phyloP scores from a whole-genome alignment of 2,329 filamentous ascomycete species.

The Fusarium haematococcum region DNA sequence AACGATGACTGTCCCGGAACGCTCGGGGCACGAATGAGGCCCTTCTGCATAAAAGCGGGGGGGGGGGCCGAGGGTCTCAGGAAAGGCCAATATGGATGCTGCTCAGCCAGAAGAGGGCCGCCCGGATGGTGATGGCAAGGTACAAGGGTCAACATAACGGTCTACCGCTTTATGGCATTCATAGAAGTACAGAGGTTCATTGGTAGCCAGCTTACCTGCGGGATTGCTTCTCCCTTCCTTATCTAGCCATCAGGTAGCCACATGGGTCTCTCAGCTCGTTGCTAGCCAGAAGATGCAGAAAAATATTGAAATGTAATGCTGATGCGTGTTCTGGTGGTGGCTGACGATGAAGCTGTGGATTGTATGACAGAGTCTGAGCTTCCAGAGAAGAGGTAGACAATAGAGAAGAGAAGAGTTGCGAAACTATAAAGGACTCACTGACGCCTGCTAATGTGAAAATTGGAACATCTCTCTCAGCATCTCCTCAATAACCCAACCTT shows the following conservation, averaged over 20 bases:
- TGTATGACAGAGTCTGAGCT: background rate
- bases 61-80: background rate
- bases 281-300: background rate
- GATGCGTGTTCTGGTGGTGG: background rate
- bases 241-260: background rate
- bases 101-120: background rate
- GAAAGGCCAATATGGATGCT: background rate
- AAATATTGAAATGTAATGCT: background rate
- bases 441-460: background rate
- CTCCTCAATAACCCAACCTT: background rate
- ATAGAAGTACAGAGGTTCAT: background rate
- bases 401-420: background rate
- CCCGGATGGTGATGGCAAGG: background rate
- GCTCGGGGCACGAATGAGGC: background rate
- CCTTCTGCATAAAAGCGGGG: background rate
- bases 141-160: background rate
- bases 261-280: background rate
- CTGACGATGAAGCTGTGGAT: background rate
- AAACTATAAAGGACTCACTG: background rate
- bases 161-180: background rate
- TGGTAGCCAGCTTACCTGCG: background rate
- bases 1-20: background rate
- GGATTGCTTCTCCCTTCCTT: background rate
- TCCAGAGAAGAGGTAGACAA: background rate
- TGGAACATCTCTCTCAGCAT: background rate